These are phyloP conservation scores for Thelonectria olida DNA, from an alignment of 2,329 filamentous ascomycete genomes.

Conservation along the genomic window DNA sequence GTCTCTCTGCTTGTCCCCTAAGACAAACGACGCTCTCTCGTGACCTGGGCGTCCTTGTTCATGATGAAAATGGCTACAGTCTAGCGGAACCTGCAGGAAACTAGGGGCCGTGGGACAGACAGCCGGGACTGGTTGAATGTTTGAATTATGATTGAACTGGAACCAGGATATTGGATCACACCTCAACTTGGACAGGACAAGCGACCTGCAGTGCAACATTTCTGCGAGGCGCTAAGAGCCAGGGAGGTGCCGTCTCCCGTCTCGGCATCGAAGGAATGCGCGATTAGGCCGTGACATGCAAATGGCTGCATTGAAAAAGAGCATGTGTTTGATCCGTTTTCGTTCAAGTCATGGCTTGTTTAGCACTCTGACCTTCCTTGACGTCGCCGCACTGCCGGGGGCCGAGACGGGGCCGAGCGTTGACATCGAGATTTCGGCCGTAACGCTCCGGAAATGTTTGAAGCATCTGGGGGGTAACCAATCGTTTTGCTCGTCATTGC, in stretches of 20 bases:
- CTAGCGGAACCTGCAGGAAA: constrained; percentile 18
- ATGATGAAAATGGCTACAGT: neutral
- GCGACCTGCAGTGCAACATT: constrained; percentile 11
- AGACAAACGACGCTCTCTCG: constrained; percentile 4
- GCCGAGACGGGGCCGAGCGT: constrained; percentile 21
- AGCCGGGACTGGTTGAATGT: neutral
- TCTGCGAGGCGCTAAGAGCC: neutral
- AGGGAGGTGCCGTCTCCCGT: constrained; percentile 21
- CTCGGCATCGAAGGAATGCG: constrained; percentile 8
- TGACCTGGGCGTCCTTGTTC: neutral
- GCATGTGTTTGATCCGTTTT: neutral
- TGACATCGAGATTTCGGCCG: constrained; percentile 28
- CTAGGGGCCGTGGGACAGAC: constrained; percentile 14
- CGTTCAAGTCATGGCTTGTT: no score
- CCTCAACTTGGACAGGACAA: neutral
- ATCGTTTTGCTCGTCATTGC: neutral
- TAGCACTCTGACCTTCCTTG: constrained; percentile 19
- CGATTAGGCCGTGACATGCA: no score
- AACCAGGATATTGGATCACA: neutral
- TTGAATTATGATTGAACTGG: neutral
- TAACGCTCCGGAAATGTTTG: constrained; percentile 28
- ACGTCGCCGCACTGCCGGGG: constrained; percentile 27
- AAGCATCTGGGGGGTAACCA: neutral
- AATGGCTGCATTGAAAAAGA: neutral
- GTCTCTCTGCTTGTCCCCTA: neutral